These are phyloP conservation scores for Epichloe bromicola DNA, from an alignment of 2,329 filamentous ascomycete genomes.

Conservation along the genomic window DNA sequence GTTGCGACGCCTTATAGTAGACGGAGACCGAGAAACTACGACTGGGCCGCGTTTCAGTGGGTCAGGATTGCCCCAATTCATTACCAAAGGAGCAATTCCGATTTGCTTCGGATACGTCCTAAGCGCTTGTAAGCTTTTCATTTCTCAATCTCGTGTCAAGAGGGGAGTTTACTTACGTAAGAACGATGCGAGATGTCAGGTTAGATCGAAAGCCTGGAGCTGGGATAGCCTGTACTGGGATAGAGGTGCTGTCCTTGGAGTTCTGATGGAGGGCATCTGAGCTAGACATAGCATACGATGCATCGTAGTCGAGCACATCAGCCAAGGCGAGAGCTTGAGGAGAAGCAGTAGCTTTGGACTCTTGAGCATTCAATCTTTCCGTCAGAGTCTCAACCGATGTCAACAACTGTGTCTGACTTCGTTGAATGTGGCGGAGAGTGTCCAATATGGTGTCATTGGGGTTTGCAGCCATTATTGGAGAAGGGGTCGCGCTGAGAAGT, in stretches of 20 bases:
- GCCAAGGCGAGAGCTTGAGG: background rate
- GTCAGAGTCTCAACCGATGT: slow-evolving; percentile 27
- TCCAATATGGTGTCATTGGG: slow-evolving; percentile 13
- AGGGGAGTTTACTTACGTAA: slow-evolving; percentile 30
- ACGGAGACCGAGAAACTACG: slow-evolving; percentile 64
- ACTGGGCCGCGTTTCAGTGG: slow-evolving; percentile 69
- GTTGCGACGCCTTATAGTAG: slow-evolving; percentile 69
- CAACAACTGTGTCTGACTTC: slow-evolving; percentile 27
- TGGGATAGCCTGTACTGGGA: background rate
- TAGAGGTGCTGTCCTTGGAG: background rate
- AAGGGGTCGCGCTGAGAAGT: background rate
- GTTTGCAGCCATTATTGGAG: background rate
- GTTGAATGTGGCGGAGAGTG: slow-evolving; percentile 27
- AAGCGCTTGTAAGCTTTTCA: slow-evolving; percentile 1
- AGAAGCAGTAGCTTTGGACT: slow-evolving; percentile 4
- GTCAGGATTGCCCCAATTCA: slow-evolving; percentile 78
- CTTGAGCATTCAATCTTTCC: slow-evolving; percentile 14
- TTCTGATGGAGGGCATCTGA: background rate
- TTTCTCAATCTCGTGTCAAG: background rate
- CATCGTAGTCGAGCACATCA: background rate
- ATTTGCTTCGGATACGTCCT: slow-evolving; percentile 87
- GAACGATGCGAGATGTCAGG: slow-evolving; percentile 41
- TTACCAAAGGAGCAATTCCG: slow-evolving; percentile 78
- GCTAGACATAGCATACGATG: background rate
- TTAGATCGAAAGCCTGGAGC: slow-evolving; percentile 27